Base-by-base conservation (phyloP, 768 basidiomycete genomes). In the Mycena rebaudengoi region DNA sequence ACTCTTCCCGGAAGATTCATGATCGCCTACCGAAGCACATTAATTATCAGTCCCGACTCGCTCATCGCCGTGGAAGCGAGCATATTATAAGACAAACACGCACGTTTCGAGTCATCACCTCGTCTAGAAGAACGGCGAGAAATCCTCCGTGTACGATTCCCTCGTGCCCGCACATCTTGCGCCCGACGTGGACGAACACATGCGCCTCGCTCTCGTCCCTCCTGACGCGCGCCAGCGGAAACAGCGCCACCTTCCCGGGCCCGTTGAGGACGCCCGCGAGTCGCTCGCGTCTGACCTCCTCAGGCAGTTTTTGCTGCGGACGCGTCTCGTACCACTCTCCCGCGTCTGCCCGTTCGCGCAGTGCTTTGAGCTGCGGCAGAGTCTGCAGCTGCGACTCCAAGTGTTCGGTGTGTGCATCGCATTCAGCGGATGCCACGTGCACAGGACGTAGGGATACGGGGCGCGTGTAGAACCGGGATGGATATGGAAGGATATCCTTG, bases 141-240 rank as follows among this genome's bases (percentile, higher is more conserved):
- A 99, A 70, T 1, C 97, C 97, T 0, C 97, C 97, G 69, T 99
- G 97, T 3, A 98, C 80, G 64, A 99, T 95, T 0, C 97, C 97
- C 75, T 97, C 95, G 65, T 97, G 91, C 5, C 94, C 96, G 71
- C 97, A 99, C 53, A 99, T 64, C 2, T 90, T 91, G 41, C 92
- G 79, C 1, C 97, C 97, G 2, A 98, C 80, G 70, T 98, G 97
- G 1, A 96, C 57, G 62, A 98, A 80, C 6, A 88, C 80, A 26
- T 88, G 71, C 12, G 86, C 86, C 77, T 95, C 93, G 12, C 81
- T 82, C 73, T 95, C 93, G 77, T 98, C 95, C 57, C 79, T 82
- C 69, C 82, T 86, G 18, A 86, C 86, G 21, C 96, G 85, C 12
- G 94, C 86, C 4, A 99, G 71, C 4, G 96, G 95, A n/a, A 84